phyloP scores from a whole-genome alignment of 148 eudicot species.

The Rhododendron henanense region DNA sequence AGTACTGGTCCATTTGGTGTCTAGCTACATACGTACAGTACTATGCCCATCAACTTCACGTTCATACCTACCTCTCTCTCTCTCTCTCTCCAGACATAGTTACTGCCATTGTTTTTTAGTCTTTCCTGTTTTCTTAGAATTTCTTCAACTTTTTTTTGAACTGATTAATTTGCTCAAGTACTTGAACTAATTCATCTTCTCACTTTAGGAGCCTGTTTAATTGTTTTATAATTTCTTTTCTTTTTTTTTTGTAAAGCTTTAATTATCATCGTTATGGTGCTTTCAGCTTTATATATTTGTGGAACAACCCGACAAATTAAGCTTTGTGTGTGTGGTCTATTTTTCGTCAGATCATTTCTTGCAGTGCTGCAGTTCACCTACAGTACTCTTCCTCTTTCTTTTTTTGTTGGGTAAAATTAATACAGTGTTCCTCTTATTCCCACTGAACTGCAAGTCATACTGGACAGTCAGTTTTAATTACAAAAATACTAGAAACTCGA shows the following conservation, averaged over 20 bases:
- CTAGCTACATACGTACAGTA: background rate
- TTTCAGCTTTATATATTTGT: background rate
- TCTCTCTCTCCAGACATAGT: no score
- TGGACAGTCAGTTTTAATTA: no score
- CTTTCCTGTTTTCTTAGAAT: background rate
- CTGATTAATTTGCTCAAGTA: no score
- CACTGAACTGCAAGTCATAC: no score
- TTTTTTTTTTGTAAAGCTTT: background rate
- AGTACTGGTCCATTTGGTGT: background rate
- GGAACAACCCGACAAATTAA: background rate
- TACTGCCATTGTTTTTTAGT: no score
- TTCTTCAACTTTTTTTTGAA: no score
- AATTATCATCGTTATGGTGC: background rate
- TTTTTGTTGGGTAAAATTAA: no score
- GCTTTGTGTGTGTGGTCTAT: background rate
- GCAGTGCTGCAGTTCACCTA: background rate
- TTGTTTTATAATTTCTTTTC: no score
- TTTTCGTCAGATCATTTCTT: background rate
- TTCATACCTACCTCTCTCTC: background rate
- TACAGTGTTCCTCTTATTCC: no score
- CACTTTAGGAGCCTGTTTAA: background rate
- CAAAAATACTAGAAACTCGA: no score
- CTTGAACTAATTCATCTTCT: no score
- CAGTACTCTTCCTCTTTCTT: background rate
- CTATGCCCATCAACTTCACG: background rate